phyloP scores from a whole-genome alignment of 768 basidiomycete species.

The Panus rudis region DNA sequence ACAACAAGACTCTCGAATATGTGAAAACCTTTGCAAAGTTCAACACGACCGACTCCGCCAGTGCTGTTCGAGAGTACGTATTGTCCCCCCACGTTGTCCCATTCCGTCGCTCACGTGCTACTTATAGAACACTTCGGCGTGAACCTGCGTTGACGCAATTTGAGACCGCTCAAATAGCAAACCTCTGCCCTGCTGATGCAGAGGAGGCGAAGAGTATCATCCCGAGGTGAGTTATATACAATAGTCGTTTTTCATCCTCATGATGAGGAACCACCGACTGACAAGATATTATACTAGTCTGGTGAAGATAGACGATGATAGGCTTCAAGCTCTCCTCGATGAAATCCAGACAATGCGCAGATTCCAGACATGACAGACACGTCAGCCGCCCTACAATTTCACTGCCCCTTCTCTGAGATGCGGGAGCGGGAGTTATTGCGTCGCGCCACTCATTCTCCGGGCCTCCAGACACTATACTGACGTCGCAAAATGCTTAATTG shows the following conservation, averaged over 20 bases:
- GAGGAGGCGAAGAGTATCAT: slow-evolving; percentile 91
- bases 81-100: neutral
- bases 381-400: no score
- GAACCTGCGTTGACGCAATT: slow-evolving; percentile 81
- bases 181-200: slow-evolving; percentile 78
- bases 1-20: slow-evolving; percentile 89
- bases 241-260: neutral
- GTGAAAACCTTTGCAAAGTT: slow-evolving; percentile 90
- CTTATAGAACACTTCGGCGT: slow-evolving; percentile 68
- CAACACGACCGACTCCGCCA: slow-evolving; percentile 75
- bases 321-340: slow-evolving; percentile 72
- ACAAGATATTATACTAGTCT: slow-evolving; percentile 39
- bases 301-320: slow-evolving; percentile 83
- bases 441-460: no score
- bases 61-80: slow-evolving; percentile 83
- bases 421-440: no score
- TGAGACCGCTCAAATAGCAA: slow-evolving; percentile 89
- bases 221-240: slow-evolving; percentile 53
- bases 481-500: no score
- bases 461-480: no score
- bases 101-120: neutral
- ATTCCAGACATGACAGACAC: slow-evolving; percentile 62
- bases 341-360: slow-evolving; percentile 89
- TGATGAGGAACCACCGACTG: neutral
- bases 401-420: no score